Percentiles rank a stretch among this genome's conserved stretches.
These are phyloP conservation scores for Pseudotsuga menziesii DNA, from an alignment of 75 land plant species.

Conservation along the genomic window DNA sequence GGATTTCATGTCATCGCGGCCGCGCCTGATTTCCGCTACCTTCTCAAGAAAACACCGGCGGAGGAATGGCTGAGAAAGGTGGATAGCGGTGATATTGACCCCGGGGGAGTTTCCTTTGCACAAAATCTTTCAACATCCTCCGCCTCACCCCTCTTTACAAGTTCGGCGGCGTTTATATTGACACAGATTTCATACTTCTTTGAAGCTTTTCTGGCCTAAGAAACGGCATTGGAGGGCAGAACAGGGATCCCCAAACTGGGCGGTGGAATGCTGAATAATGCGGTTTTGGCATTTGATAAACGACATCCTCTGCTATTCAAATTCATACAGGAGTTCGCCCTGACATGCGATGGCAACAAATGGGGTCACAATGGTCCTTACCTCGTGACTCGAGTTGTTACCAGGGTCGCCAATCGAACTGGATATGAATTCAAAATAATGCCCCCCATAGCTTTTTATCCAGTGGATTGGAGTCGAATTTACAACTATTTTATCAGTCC, in stretches of 20 bases:
- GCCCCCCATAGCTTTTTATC: constrained; percentile 69
- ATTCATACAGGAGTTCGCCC: constrained; percentile 25
- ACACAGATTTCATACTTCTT: constrained; percentile 18
- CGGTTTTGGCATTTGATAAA: constrained; percentile 29
- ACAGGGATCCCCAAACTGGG: constrained; percentile 11
- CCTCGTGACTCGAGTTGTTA: constrained; percentile 64
- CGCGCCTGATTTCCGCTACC: constrained; percentile 23
- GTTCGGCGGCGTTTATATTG: constrained; percentile 21
- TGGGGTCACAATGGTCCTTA: constrained; percentile 96
- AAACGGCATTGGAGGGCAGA: constrained; percentile 26
- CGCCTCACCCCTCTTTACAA: constrained; percentile 25
- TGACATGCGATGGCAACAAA: constrained; percentile 47
- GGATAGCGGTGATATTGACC: constrained; percentile 18
- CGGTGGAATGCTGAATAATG: constrained; percentile 32
- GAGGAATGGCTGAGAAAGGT: constrained; percentile 32
- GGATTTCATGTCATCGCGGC: constrained; percentile 24
- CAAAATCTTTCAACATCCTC: constrained; percentile 39
- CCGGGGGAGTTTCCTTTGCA: constrained; percentile 29
- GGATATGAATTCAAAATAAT: constrained; percentile 34
- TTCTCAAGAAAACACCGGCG: constrained; percentile 25
- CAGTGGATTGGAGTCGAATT: constrained; percentile 64
- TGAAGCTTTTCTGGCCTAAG: constrained; percentile 5
- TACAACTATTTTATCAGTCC: constrained; percentile 34
- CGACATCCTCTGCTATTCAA: constrained; percentile 14
- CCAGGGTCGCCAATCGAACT: constrained; percentile 1